phyloP scores from a whole-genome alignment of 148 eudicot species.

The Rhododendron ovatum region DNA sequence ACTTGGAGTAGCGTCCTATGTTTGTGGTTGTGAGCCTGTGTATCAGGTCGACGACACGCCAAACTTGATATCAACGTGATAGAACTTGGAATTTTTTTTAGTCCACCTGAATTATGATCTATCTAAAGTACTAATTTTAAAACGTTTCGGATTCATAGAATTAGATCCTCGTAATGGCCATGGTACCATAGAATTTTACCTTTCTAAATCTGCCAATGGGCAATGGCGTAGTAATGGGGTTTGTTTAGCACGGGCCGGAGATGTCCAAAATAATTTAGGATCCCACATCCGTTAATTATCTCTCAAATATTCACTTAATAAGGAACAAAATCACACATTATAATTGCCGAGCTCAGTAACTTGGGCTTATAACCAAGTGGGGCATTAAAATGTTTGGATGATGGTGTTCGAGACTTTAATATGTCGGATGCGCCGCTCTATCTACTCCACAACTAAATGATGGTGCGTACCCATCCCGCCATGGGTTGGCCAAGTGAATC shows the following conservation, averaged over 20 bases:
- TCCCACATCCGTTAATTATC: not conserved
- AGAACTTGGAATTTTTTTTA: too few relatives aligned
- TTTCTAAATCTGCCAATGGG: too few relatives aligned
- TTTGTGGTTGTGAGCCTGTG: too few relatives aligned
- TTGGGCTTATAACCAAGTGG: not conserved
- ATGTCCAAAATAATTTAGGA: not conserved
- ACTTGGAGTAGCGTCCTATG: too few relatives aligned
- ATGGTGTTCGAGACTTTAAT: not conserved
- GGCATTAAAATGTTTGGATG: not conserved
- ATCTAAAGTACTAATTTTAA: too few relatives aligned
- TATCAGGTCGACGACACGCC: too few relatives aligned
- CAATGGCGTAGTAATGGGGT: too few relatives aligned
- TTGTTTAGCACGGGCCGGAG: not conserved
- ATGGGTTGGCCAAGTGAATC: not conserved
- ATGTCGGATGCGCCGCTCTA: not conserved
- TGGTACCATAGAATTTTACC: too few relatives aligned
- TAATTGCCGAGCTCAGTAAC: not conserved
- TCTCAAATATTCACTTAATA: not conserved
- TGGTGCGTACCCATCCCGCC: not conserved
- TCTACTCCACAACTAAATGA: not conserved
- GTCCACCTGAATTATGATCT: too few relatives aligned
- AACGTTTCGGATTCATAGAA: too few relatives aligned
- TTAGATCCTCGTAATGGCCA: too few relatives aligned
- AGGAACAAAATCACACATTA: not conserved
- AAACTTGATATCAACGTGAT: too few relatives aligned